Evolutionary conservation across 306 rosid genomes (phyloP), one percentile per base, ranked within the genome.

Genomic region (Acacia crassicarpa): DNA sequence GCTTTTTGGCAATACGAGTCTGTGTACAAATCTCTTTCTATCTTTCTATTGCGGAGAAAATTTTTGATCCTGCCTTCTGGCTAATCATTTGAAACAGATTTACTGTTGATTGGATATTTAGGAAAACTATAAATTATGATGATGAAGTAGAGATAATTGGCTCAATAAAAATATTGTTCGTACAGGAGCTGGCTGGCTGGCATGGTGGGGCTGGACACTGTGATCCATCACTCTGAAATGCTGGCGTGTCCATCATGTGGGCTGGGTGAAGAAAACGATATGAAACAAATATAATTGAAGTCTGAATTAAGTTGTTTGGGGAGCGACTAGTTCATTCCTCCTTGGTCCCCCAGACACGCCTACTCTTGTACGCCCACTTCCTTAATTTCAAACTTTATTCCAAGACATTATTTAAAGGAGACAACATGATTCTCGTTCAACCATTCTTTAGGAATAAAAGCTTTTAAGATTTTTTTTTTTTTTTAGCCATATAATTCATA

Each of bases 261-360:
- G 84, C 46, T 79, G 72, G 76, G 32, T 75, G 15, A 77, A 67
- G 87, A 83, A 76, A 80, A 80, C 44, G 81, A 77, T 73, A 83
- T 71, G 85, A 62, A 80, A 44, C 77, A 71, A 70, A 66, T 69
- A 83, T 80, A 72, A 76, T 83, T 86, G 75, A 86, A 53, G 76
- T 74, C 76, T 49, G 22, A 73, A 48, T 78, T 82, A 63, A 63
- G 43, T 35, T 80, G 73, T 56, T 58, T n/a, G 38, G 59, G 38
- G 49, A 58, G 76, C 17, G 79, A 85, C 33, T 62, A 67, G 83
- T 65, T 72, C 72, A 76, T 80, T 54, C 54, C 58, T 43, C 58
- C 8, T 1, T 77, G 84, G 81, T 73, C 84, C 88, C 88, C 84
- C 77, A 16, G 72, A 80, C 67, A 72, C 53, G 9, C 69, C 46